Conservation (phyloP, 345 rosid species). For the Salix udensis region DNA sequence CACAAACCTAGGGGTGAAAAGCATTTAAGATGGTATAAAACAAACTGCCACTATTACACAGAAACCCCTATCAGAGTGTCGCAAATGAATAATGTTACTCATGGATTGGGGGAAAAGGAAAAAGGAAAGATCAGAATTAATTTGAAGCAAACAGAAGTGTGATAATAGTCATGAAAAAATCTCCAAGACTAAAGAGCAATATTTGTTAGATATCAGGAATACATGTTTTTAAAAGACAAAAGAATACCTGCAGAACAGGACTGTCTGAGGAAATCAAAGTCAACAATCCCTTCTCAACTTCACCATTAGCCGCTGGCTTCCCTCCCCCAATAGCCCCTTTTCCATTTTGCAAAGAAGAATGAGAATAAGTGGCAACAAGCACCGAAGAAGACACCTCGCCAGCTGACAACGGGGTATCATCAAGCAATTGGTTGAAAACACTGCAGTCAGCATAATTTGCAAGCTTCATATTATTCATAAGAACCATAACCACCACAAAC, state of each 20-base stretch:
- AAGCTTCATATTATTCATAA: conserved; percentile 8
- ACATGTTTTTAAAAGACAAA: conserved; percentile 9
- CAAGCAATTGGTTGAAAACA: conserved; percentile 85
- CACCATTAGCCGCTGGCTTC: conserved; percentile 54
- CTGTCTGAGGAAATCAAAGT: conserved; percentile 76
- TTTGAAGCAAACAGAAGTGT: conserved; percentile 4
- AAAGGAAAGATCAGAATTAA: neutral
- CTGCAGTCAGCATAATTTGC: conserved; percentile 46
- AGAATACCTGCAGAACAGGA: conserved; percentile 72
- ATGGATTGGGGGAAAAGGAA: neutral
- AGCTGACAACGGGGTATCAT: conserved; percentile 82
- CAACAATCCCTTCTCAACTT: conserved; percentile 88
- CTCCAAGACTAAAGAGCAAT: conserved; percentile 10
- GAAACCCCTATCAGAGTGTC: neutral
- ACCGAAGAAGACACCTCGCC: conserved; percentile 88
- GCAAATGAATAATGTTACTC: conserved; percentile 2
- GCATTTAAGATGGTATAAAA: conserved; percentile 2
- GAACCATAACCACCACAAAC: conserved; percentile 3
- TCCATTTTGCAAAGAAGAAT: conserved; percentile 61
- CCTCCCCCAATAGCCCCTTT: conserved; percentile 66
- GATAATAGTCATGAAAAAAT: neutral
- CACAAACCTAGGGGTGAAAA: conserved; percentile 68
- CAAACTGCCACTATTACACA: conserved; percentile 8
- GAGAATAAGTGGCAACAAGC: conserved; percentile 69
- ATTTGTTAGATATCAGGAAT: neutral